A percentile compares a stretch with the other conserved stretches of the same genome.
Conservation (phyloP, 495 filamentous ascomycete species). For the Podospora conica region DNA sequence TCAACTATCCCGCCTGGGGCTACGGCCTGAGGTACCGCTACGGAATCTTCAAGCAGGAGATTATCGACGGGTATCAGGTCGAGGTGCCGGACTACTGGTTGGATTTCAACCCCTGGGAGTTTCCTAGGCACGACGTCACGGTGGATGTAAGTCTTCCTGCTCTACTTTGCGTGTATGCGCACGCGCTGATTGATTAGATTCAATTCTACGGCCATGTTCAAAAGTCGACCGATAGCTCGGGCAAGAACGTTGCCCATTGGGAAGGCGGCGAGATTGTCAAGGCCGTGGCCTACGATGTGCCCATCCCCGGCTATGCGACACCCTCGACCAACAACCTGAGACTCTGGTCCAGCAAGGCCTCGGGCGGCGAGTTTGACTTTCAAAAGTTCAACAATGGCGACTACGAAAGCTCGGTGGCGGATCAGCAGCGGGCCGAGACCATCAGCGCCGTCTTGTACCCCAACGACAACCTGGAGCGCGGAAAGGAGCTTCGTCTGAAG, state of each 20-base stretch:
- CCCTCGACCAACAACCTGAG: conserved; percentile 92
- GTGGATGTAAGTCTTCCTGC: conserved; percentile 54
- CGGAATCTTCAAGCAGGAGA: conserved; percentile 99
- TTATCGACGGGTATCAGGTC: conserved; percentile 93
- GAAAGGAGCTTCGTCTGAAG: conserved; percentile 95
- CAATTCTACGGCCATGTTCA: conserved; percentile 87
- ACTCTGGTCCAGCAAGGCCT: conserved; percentile 94
- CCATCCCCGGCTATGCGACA: conserved; percentile 86
- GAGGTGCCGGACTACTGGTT: conserved; percentile 99
- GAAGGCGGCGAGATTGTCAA: conserved; percentile 89
- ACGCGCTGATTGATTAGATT: conserved; percentile 43
- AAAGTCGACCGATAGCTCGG: conserved; percentile 65
- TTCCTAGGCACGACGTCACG: conserved; percentile 87
- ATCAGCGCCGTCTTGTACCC: conserved; percentile 97
- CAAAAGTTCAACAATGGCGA: conserved; percentile 99
- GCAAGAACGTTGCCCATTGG: conserved; percentile 68
- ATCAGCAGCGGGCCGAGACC: conserved; percentile 93
- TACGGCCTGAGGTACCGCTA: conserved; percentile 94
- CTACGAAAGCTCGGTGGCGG: conserved; percentile 93
- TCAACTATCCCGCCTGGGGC: conserved; percentile 96
- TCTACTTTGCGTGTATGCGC: not conserved
- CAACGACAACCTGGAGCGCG: conserved; percentile 93
- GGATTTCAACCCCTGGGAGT: conserved; percentile 99
- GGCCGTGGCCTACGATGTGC: conserved; percentile 92
- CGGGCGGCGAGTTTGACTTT: conserved; percentile 97